These are phyloP conservation scores for Cladobotryum protrusum DNA, from an alignment of 2,329 filamentous ascomycete species.

Conservation along the genomic window DNA sequence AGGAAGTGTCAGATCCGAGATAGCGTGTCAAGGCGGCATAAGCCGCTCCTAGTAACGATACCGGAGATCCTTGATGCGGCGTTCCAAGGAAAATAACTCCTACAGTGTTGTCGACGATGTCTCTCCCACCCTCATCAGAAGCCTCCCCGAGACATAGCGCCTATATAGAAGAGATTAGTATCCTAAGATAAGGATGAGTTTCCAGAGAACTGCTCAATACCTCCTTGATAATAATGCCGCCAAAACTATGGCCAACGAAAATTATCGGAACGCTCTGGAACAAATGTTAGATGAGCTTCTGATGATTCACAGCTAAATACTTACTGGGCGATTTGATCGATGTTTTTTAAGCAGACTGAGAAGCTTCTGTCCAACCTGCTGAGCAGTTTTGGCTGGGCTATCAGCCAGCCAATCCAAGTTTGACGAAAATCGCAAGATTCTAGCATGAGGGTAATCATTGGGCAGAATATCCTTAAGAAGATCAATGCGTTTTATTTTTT, in stretches of 20 bases:
- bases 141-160: slow-evolving; percentile 3
- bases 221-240: slow-evolving; percentile 18
- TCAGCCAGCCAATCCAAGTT: slow-evolving; percentile 18
- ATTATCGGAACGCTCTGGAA: slow-evolving; percentile 14
- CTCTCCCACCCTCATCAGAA: neutral
- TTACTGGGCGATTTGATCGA: neutral
- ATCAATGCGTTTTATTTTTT: neutral
- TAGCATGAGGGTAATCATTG: slow-evolving; percentile 13
- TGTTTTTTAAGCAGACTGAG: slow-evolving; percentile 4
- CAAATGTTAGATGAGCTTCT: too few species aligned
- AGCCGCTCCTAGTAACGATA: slow-evolving; percentile 1
- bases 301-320: neutral
- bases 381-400: slow-evolving; percentile 14
- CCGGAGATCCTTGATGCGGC: slow-evolving; percentile 11
- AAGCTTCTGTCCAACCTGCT: slow-evolving; percentile 13
- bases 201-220: neutral
- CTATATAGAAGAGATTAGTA: neutral
- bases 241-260: slow-evolving; percentile 19
- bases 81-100: slow-evolving; percentile 17
- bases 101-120: slow-evolving; percentile 8
- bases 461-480: neutral
- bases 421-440: slow-evolving; percentile 16
- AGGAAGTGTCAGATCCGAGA: slow-evolving; percentile 11
- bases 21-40: slow-evolving; percentile 9
- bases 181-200: neutral